Base-by-base conservation (phyloP, 345 rosid species). In the Aurinia saxatilis region DNA sequence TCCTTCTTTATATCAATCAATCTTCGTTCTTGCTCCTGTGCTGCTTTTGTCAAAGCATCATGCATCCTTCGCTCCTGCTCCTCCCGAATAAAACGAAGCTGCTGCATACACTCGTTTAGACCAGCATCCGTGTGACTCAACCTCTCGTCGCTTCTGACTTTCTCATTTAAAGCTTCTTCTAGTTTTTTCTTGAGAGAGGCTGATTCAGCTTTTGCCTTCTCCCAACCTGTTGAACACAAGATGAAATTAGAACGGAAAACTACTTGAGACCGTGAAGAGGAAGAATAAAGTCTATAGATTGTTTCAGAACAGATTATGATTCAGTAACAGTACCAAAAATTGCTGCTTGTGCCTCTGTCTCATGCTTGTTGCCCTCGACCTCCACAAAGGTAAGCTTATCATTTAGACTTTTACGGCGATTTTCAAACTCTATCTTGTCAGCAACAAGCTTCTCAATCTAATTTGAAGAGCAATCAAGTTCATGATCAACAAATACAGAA, bases 31-130 rank as follows among this genome's bases (percentile, higher is more conserved):
- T 79, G 77, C 42, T 87, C 95, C 14, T 61, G 72, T 5, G 91
- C 79, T 27, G 83, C 61, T 81, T 84, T 93, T 57, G 45, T 61
- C 50, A 93, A 81, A 15, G 95, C 84, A 56, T 85, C 95, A 50
- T 90, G 88, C 80, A 93, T 80, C 71, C 85, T 81, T 42, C 21
- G 67, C 77, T 87, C 97, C 70, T 93, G 91, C 64, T 87, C 97
- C 29, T 84, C 80, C 39, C 97, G 77, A 34, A 92, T 91, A 74
- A 84, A 89, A 25, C 66, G 65, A 35, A 93, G 79, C 69, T 93
- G 96, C 68, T 74, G 95, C 85, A 82, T 82, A 70, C 91, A 84
- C 79, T 87, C 87, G 82, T 84, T 84, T 23, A 87, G 83, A 49
- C 91, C 95, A 0, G 77, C 85, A 40, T 89, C 95, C 57, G 84